Conservation (phyloP, 495 filamentous ascomycete species). For the Aspergillus homomorphus region DNA sequence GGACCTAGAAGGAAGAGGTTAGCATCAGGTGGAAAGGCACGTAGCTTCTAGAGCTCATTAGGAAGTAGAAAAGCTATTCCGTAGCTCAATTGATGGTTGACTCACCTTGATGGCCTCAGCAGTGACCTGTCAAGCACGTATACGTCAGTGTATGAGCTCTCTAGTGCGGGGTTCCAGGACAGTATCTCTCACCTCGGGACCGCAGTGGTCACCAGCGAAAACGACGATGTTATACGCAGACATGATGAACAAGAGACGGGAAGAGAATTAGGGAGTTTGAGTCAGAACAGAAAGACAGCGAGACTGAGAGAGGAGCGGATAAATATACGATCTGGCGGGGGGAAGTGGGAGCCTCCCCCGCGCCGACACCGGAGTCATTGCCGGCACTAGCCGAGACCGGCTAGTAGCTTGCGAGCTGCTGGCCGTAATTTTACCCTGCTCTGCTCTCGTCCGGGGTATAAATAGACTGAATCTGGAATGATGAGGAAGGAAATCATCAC, state of each 20-base stretch:
- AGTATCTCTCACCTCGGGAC: slow-evolving; percentile 71
- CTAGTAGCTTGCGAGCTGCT: not conserved
- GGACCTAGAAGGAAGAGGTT: slow-evolving; percentile 33
- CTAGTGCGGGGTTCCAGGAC: not conserved
- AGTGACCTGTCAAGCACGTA: slow-evolving; percentile 43
- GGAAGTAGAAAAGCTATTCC: slow-evolving; percentile 3
- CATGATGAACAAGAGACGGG: slow-evolving; percentile 31
- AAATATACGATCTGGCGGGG: slow-evolving; percentile 21
- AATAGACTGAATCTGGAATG: not conserved
- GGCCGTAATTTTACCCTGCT: not conserved
- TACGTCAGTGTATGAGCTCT: slow-evolving; percentile 17
- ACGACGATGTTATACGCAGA: slow-evolving; percentile 59
- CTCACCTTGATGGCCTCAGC: slow-evolving; percentile 81
- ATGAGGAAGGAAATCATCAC: not conserved
- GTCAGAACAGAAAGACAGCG: slow-evolving; percentile 18
- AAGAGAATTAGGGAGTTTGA: slow-evolving; percentile 7
- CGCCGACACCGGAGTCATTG: slow-evolving; percentile 29
- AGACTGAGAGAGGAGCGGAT: slow-evolving; percentile 16
- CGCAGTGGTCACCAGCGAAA: slow-evolving; percentile 88
- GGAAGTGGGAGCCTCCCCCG: slow-evolving; percentile 17
- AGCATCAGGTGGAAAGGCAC: slow-evolving; percentile 5
- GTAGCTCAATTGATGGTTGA: not conserved
- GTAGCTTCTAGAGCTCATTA: not conserved
- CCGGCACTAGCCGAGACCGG: slow-evolving; percentile 2
- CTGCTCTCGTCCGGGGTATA: not conserved